Evolutionary conservation across 2,329 filamentous ascomycete genomes (phyloP).

Genomic region (Verticillium tricorpus): DNA sequence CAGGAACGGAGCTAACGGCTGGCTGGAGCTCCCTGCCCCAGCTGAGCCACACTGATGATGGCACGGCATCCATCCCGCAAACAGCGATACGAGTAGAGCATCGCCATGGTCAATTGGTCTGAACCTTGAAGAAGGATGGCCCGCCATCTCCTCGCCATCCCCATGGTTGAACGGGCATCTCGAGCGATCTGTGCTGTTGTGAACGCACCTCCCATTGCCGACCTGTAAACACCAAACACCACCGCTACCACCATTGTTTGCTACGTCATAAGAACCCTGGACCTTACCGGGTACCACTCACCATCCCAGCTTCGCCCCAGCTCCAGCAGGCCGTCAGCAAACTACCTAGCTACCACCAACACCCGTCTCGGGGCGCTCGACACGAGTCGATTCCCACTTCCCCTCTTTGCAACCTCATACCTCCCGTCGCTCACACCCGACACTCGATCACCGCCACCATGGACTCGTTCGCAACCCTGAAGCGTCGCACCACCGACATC

Average conservation of each 20-base stretch:
- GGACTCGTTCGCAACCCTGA: conserved; percentile 50
- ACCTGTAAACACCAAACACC: background rate
- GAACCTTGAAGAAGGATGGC: background rate
- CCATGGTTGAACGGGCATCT: no score
- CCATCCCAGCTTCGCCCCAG: background rate
- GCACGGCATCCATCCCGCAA: background rate
- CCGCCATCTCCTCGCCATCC: background rate
- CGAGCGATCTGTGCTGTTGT: no score
- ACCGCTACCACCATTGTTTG: background rate
- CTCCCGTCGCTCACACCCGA: background rate
- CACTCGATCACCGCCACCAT: conserved; percentile 23
- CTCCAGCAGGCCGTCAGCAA: background rate
- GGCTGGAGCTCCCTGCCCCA: background rate
- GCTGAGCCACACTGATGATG: conserved; percentile 6
- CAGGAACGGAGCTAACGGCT: background rate
- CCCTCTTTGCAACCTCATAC: background rate
- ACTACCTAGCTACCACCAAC: background rate
- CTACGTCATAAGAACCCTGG: background rate
- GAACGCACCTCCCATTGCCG: background rate
- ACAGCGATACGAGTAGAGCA: background rate
- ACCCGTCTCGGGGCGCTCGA: background rate
- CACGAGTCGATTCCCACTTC: background rate
- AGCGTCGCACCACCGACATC: conserved; percentile 51
- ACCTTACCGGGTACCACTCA: background rate
- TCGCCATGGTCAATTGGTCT: background rate